Conservation (phyloP, 441 rosid species). For the Lepidium campestre region DNA sequence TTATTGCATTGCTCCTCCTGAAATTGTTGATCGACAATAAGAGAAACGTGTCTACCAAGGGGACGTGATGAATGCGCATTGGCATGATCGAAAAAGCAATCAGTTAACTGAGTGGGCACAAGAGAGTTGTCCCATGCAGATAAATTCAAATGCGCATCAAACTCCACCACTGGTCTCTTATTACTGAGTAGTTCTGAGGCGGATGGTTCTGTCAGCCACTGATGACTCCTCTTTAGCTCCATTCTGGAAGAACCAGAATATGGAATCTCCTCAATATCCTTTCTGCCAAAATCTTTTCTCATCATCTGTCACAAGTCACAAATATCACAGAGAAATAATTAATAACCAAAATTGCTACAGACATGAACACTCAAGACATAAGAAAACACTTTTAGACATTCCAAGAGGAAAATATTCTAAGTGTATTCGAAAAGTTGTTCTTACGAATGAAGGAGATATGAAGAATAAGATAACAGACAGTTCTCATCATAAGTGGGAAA, state of each 20-base stretch:
- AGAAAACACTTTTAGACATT: not conserved
- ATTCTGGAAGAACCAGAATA: conserved; percentile 32
- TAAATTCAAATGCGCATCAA: conserved; percentile 27
- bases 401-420: not conserved
- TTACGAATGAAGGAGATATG: not conserved
- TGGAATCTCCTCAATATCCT: conserved; percentile 35
- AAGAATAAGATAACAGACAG: not conserved
- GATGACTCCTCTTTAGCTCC: conserved; percentile 42
- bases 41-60: conserved; percentile 33
- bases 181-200: conserved; percentile 36
- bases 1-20: conserved; percentile 29
- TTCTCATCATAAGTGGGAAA: not conserved
- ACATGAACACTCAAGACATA: not conserved
- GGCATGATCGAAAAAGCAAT: conserved; percentile 35
- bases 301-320: conserved; percentile 31
- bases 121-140: conserved; percentile 36
- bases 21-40: conserved; percentile 14
- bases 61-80: conserved; percentile 31
- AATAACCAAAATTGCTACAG: not conserved
- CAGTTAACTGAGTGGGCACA: conserved; percentile 33
- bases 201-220: conserved; percentile 41
- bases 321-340: not conserved
- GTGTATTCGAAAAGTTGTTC: not conserved
- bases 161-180: conserved; percentile 45
- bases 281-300: conserved; percentile 37